Percentiles rank a stretch among this genome's conserved stretches.
phyloP scores from a whole-genome alignment of 768 basidiomycete genomes.

The Lyophyllum atratum region DNA sequence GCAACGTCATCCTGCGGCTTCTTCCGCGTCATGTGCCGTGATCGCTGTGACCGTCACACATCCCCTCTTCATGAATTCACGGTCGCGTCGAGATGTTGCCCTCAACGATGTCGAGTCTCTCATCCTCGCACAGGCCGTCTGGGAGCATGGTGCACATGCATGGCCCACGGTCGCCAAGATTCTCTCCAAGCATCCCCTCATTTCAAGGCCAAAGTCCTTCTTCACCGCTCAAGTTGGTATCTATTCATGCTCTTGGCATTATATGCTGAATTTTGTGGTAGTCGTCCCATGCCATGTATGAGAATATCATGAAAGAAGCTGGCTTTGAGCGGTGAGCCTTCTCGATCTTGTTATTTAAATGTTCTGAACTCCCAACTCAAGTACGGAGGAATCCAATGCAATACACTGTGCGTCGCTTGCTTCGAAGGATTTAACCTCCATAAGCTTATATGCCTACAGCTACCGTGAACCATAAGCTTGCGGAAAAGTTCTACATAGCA shows the following conservation, averaged over 20 bases:
- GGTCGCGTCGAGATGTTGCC: conserved; percentile 26
- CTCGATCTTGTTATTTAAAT: not conserved
- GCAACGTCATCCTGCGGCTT: conserved; percentile 20
- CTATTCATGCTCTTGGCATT: conserved; percentile 5
- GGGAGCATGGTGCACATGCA: conserved; percentile 70
- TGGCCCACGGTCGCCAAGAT: conserved; percentile 71
- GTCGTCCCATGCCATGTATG: conserved; percentile 72
- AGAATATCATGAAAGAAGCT: conserved; percentile 68
- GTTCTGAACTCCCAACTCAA: conserved; percentile 23
- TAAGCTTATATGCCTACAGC: conserved; percentile 42
- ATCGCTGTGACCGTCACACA: not conserved
- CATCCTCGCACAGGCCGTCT: conserved; percentile 83
- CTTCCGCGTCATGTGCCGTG: conserved; percentile 10
- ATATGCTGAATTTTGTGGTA: conserved; percentile 27
- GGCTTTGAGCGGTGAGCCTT: conserved; percentile 59
- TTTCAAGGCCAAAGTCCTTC: conserved; percentile 60
- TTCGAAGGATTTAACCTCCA: not conserved
- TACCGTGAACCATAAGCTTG: conserved; percentile 63
- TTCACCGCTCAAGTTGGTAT: conserved; percentile 67
- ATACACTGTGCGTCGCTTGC: conserved; percentile 46
- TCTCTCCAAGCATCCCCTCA: conserved; percentile 70
- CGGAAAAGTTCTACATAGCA: conserved; percentile 70
- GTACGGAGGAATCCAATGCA: conserved; percentile 50
- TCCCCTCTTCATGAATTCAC: conserved; percentile 30
- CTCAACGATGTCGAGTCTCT: conserved; percentile 64